These are phyloP conservation scores for Coccomyxa subellipsoidea DNA, from an alignment of 163 green algal genomes.

Conservation along the genomic window DNA sequence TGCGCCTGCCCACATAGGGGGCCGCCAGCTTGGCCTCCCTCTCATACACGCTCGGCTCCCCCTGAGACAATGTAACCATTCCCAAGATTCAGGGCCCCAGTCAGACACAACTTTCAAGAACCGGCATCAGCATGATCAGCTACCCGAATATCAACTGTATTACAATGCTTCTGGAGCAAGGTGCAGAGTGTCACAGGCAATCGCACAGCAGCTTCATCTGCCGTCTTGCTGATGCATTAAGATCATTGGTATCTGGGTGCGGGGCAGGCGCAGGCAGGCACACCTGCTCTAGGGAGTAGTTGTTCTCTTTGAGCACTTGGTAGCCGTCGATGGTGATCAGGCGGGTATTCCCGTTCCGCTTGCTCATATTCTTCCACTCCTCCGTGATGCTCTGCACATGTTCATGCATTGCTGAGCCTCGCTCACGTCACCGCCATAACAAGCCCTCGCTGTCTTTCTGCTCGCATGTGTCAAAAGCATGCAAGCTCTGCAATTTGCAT, in stretches of 20 bases:
- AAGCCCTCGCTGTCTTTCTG: no score
- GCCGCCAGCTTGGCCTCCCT: slow-evolving; percentile 21
- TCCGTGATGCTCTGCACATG: slow-evolving; percentile 45
- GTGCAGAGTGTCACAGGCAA: no score
- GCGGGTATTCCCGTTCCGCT: slow-evolving; percentile 39
- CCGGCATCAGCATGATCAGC: no score
- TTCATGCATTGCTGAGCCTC: neutral
- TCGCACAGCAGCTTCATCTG: no score
- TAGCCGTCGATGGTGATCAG: slow-evolving; percentile 43
- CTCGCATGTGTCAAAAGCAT: no score
- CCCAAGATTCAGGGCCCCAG: neutral
- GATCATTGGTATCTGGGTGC: neutral
- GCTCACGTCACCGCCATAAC: no score
- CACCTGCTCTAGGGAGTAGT: slow-evolving; percentile 51
- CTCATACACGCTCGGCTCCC: slow-evolving; percentile 41
- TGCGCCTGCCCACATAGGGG: slow-evolving; percentile 5
- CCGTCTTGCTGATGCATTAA: no score
- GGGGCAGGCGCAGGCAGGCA: neutral
- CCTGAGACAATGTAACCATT: slow-evolving; percentile 14
- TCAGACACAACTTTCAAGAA: no score
- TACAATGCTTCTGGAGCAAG: no score
- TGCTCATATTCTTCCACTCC: slow-evolving; percentile 38
- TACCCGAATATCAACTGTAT: no score
- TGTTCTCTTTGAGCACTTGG: slow-evolving; percentile 59
- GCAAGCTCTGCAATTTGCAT: neutral